Evolutionary conservation across 768 basidiomycete genomes (phyloP).

Genomic region (Trametes punicea): DNA sequence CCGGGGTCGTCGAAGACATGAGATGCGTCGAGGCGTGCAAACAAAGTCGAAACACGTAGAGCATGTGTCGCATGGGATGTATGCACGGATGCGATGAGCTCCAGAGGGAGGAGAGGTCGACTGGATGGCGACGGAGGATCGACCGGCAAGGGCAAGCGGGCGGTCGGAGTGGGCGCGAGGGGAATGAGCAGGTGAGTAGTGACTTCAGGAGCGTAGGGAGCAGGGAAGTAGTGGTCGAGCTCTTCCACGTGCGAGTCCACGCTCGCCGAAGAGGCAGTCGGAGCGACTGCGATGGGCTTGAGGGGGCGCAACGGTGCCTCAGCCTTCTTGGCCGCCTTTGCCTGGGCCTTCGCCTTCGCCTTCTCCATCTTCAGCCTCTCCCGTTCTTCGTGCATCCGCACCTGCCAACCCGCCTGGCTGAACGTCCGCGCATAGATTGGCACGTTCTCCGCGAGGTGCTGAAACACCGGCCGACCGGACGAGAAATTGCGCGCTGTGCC

Average conservation of each 20-base stretch:
- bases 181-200: slow-evolving; percentile 73
- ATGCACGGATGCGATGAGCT: slow-evolving; percentile 51
- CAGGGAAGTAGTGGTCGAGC: slow-evolving; percentile 62
- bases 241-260: slow-evolving; percentile 35
- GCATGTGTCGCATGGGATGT: slow-evolving; percentile 52
- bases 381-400: slow-evolving; percentile 47
- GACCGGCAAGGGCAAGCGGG: slow-evolving; percentile 55
- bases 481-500: slow-evolving; percentile 76
- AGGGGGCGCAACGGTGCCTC: slow-evolving; percentile 10
- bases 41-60: slow-evolving; percentile 62
- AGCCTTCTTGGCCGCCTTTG: slow-evolving; percentile 24
- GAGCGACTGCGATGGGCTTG: slow-evolving; percentile 5
- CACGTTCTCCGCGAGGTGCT: slow-evolving; percentile 67
- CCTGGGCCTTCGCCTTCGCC: slow-evolving; percentile 19
- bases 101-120: slow-evolving; percentile 50
- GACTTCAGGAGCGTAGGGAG: slow-evolving; percentile 35
- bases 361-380: slow-evolving; percentile 25
- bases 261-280: slow-evolving; percentile 18
- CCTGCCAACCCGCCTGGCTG: slow-evolving; percentile 69
- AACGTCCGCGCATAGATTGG: slow-evolving; percentile 74
- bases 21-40: slow-evolving; percentile 66
- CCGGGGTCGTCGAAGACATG: slow-evolving; percentile 60
- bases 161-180: slow-evolving; percentile 69
- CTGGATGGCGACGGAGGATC: slow-evolving; percentile 23
- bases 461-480: slow-evolving; percentile 69